Evolutionary conservation across 2,329 filamentous ascomycete genomes (phyloP).

Genomic region (Neofusicoccum kwambonambiense): DNA sequence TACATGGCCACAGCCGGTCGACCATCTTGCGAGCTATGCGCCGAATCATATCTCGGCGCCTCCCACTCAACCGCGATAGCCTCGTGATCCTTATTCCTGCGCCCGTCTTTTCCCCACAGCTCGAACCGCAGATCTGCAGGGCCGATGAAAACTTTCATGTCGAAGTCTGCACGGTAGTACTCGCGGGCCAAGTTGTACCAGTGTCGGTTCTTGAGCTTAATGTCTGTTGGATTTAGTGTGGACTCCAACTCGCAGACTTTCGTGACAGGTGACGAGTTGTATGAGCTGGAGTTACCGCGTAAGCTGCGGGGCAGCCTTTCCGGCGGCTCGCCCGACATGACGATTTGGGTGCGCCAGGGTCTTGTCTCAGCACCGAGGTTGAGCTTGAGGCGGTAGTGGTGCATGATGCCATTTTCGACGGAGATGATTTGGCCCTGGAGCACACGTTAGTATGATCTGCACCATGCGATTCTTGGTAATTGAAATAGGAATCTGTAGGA

Average conservation of each 20-base stretch:
- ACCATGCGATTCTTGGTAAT: no score
- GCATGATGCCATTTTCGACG: not conserved
- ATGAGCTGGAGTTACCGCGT: no score
- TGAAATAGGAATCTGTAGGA: no score
- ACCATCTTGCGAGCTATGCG: no score
- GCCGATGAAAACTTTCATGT: slow-evolving; percentile 23
- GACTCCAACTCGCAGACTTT: slow-evolving; percentile 22
- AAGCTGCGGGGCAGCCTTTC: not conserved
- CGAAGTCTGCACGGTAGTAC: slow-evolving; percentile 22
- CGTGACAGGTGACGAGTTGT: not conserved
- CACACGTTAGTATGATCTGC: no score
- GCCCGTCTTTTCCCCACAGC: not conserved
- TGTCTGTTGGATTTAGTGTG: not conserved
- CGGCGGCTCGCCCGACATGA: slow-evolving; percentile 12
- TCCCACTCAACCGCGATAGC: no score
- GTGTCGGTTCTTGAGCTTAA: slow-evolving; percentile 20
- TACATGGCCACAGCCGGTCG: no score
- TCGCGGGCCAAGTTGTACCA: slow-evolving; percentile 21
- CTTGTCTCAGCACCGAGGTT: slow-evolving; percentile 10
- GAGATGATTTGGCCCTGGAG: no score
- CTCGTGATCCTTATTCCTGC: no score
- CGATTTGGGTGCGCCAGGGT: slow-evolving; percentile 15
- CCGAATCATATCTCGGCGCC: no score
- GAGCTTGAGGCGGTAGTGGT: slow-evolving; percentile 19
- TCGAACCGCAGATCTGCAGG: slow-evolving; percentile 24